Evolutionary conservation across 2,329 filamentous ascomycete species (phyloP).

Genomic region (Dothiorella sarmentorum): DNA sequence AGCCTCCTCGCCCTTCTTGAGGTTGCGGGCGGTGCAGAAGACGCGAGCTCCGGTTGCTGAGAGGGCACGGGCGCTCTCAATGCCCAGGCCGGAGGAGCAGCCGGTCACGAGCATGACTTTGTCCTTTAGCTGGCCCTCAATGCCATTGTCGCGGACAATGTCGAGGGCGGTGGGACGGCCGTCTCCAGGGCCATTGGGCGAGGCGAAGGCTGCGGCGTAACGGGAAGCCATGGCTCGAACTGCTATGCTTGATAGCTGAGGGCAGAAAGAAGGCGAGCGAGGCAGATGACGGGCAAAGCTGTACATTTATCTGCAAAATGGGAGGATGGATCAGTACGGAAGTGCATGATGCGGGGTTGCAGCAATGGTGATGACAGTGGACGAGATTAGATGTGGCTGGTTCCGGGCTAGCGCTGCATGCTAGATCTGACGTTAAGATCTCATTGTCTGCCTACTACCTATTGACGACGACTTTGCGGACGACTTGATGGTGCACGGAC

Average conservation of each 20-base stretch:
- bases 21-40: slow-evolving; percentile 44
- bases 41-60: slow-evolving; percentile 45
- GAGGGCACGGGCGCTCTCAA: slow-evolving; percentile 38
- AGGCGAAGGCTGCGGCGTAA: slow-evolving; percentile 23
- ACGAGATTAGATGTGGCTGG: neutral
- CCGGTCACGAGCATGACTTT: slow-evolving; percentile 32
- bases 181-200: slow-evolving; percentile 37
- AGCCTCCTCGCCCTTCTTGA: slow-evolving; percentile 34
- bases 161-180: slow-evolving; percentile 41
- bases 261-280: neutral
- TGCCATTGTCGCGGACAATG: slow-evolving; percentile 38
- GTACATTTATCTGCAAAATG: too few relatives aligned
- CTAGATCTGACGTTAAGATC: neutral
- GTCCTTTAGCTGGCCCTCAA: slow-evolving; percentile 32
- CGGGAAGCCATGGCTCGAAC: slow-evolving; percentile 11
- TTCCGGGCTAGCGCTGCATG: neutral
- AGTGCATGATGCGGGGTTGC: neutral
- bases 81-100: slow-evolving; percentile 29
- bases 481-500: neutral
- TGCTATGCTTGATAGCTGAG: neutral
- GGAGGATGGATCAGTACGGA: neutral
- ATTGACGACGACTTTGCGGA: slow-evolving; percentile 1
- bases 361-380: neutral
- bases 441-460: neutral
- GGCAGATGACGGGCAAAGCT: neutral